phyloP scores from a whole-genome alignment of 2,329 filamentous ascomycete species.

The Plectosphaerella cucumerina region DNA sequence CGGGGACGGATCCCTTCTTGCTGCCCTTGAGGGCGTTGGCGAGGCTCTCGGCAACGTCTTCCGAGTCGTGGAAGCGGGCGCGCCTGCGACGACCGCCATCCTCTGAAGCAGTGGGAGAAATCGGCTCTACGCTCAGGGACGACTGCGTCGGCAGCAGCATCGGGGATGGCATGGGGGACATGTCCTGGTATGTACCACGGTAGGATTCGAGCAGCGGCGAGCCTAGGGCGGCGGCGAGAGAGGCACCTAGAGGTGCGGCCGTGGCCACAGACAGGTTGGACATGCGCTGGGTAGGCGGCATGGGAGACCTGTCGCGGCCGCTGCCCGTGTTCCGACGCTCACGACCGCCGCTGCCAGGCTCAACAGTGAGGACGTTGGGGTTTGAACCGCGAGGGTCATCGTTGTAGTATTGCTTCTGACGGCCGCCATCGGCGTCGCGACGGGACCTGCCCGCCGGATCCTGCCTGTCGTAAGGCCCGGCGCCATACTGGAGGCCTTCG shows the following conservation, averaged over 20 bases:
- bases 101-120: conserved; percentile 52
- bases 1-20: conserved; percentile 40
- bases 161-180: conserved; percentile 91
- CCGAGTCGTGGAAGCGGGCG: conserved; percentile 78
- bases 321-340: conserved; percentile 24
- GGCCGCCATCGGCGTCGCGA: background rate
- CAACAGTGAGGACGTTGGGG: conserved; percentile 37
- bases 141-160: conserved; percentile 45
- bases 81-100: conserved; percentile 50
- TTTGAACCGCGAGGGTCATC: conserved; percentile 32
- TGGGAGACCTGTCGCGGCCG: conserved; percentile 39
- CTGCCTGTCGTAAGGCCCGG: background rate
- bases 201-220: conserved; percentile 91
- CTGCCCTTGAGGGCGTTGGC: conserved; percentile 69
- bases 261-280: conserved; percentile 48
- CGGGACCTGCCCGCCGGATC: background rate
- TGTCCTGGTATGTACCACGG: conserved; percentile 87
- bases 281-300: conserved; percentile 46
- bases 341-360: conserved; percentile 25
- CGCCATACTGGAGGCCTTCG: conserved; percentile 20
- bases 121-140: conserved; percentile 3
- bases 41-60: conserved; percentile 71
- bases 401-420: conserved; percentile 21
- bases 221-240: conserved; percentile 58
- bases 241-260: conserved; percentile 28